Percentiles rank a stretch among this genome's conserved stretches.
These are phyloP conservation scores for Acanthochlamys bracteata DNA, from an alignment of 106 monocot species.

Conservation along the genomic window DNA sequence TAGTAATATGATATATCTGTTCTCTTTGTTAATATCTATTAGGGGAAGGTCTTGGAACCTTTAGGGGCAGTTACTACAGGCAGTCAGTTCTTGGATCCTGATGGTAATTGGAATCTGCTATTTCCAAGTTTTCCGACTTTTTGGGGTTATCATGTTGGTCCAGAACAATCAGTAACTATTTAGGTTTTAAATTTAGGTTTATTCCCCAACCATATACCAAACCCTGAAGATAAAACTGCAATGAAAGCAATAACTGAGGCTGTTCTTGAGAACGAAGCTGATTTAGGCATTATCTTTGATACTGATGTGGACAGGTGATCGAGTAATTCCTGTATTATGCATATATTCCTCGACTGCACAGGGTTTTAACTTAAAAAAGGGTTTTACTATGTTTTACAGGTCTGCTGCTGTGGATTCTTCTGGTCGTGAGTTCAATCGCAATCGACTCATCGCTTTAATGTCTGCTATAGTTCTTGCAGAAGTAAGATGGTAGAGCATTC, in stretches of 20 bases:
- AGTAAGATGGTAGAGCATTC: conserved; percentile 29
- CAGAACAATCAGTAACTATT: no score
- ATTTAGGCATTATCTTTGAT: conserved; percentile 98
- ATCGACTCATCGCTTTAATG: conserved; percentile 93
- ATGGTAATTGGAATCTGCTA: conserved; percentile 50
- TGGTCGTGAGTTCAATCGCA: conserved; percentile 83
- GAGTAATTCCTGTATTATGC: background rate
- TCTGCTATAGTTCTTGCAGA: conserved; percentile 93
- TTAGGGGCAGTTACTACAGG: conserved; percentile 83
- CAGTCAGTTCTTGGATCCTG: conserved; percentile 89
- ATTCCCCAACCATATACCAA: conserved; percentile 98
- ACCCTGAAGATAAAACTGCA: conserved; percentile 90
- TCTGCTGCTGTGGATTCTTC: conserved; percentile 96
- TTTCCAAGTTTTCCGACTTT: background rate
- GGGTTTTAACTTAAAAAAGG: background rate
- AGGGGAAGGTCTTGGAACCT: conserved; percentile 91
- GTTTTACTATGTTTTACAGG: conserved; percentile 19
- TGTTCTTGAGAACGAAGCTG: conserved; percentile 81
- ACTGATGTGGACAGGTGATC: conserved; percentile 96
- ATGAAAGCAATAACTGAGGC: conserved; percentile 95
- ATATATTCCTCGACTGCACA: no score
- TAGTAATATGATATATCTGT: background rate
- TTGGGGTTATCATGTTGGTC: background rate
- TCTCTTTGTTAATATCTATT: conserved; percentile 1
- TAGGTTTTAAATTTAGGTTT: conserved; percentile 37